Evolutionary conservation across 2,329 filamentous ascomycete genomes (phyloP).

Genomic region (Exophiala dermatitidis): DNA sequence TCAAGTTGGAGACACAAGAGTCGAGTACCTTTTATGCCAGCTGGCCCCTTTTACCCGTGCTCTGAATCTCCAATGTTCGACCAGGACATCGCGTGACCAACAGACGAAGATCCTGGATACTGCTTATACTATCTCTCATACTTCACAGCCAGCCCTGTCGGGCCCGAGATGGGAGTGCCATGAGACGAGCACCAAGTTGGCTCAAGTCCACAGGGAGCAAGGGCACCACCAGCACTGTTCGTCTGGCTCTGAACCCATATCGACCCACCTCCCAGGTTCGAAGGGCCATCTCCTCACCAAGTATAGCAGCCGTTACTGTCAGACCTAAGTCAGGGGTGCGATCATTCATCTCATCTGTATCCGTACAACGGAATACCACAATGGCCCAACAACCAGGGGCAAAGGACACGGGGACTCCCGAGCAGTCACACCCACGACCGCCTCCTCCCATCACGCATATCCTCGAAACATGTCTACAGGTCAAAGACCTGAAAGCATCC

Average conservation of each 20-base stretch:
- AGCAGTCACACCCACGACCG: background rate
- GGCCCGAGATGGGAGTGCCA: background rate
- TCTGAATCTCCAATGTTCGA: too few relatives aligned
- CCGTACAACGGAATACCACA: background rate
- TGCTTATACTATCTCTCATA: too few relatives aligned
- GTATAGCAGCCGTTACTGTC: too few relatives aligned
- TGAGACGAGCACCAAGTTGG: background rate
- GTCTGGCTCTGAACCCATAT: background rate
- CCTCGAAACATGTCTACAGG: conserved; percentile 30
- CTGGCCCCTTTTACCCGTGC: too few relatives aligned
- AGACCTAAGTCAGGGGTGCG: too few relatives aligned
- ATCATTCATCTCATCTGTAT: too few relatives aligned
- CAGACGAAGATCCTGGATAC: too few relatives aligned
- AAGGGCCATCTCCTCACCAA: background rate
- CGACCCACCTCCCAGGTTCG: background rate
- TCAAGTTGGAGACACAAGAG: too few relatives aligned
- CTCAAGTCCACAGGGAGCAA: background rate
- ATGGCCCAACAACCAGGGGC: background rate
- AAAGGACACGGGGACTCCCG: background rate
- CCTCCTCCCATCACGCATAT: conserved; percentile 28
- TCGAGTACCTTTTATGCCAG: too few relatives aligned
- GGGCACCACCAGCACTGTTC: background rate
- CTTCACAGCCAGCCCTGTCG: too few relatives aligned
- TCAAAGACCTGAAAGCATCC: conserved; percentile 25
- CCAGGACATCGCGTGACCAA: too few relatives aligned